Base-by-base conservation (phyloP, 1,284 basidiomycete genomes). In the Porodaedalea pini region DNA sequence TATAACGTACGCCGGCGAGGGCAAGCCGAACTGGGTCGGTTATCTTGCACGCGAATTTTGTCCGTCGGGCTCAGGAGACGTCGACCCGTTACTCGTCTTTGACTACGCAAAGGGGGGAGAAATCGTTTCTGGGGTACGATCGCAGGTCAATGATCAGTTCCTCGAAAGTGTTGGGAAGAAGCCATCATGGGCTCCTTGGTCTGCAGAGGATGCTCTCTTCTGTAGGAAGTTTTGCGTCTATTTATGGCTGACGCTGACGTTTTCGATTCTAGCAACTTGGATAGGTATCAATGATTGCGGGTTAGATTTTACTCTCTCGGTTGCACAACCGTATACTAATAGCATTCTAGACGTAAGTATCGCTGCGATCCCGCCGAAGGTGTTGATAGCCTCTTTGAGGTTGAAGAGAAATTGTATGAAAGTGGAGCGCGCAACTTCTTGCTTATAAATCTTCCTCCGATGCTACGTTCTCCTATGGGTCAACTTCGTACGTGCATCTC, bases 231-330 rank as follows among this genome's bases (percentile, higher is more conserved):
- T 21, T 39, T 23, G n/a, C 23, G 36, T 17, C 47, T 21, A 11
- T 51, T 36, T 49, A 29, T 27, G 5, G 39, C 23, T 13, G 27
- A 43, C 8, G 40, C 11, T 39, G 31, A 51, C 47, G 25, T 40
- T 2, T n/a, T 23, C 36, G n/a, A 51, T 3, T 51, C 55, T 15
- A 85, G 83, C 82, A 15, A 81, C 78, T 5, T 86, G 82, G 82
- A 70, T 84, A 57, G 83, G 84, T 0, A 83, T 85, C 53, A 86
- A 86, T 61, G 83, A 86, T 66, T 78, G 78, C 70, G 79, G 71
- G 78, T 82, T 65, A 57, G 75, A 66, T 17, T 39, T 15, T 25
- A 25, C 21, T 25, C n/a, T 48, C 27, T 34, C 17, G 13, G 19
- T n/a, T 4, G 21, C 15, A 50, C 6, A 34, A 7, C 21, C 21